These are phyloP conservation scores for Pichia californica DNA, from an alignment of 805 yeast genomes.

Conservation along the genomic window DNA sequence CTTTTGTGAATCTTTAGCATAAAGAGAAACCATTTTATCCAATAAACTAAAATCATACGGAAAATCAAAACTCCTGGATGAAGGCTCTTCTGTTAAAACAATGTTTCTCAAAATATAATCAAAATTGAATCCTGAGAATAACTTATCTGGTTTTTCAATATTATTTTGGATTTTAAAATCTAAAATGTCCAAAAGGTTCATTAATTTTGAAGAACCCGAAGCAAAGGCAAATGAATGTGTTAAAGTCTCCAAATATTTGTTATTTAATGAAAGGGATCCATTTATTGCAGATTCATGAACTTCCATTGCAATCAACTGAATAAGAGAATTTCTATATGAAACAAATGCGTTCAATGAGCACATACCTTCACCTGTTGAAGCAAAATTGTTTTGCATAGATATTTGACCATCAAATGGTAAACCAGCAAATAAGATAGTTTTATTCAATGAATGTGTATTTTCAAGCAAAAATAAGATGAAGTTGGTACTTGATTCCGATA, in stretches of 20 bases:
- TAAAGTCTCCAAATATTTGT: constrained; percentile 46
- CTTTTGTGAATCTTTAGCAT: constrained; percentile 22
- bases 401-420: constrained; percentile 35
- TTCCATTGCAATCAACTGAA: constrained; percentile 66
- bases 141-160: constrained; percentile 34
- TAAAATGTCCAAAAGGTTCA: constrained; percentile 64
- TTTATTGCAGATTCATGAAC: constrained; percentile 48
- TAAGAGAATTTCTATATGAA: constrained; percentile 49
- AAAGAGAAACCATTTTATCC: constrained; percentile 25
- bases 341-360: constrained; percentile 58
- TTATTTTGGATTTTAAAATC: constrained; percentile 47
- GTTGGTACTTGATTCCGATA: constrained; percentile 12
- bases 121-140: constrained; percentile 33
- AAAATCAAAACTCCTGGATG: no score
- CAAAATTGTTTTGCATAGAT: constrained; percentile 33
- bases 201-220: constrained; percentile 58
- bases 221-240: constrained; percentile 44
- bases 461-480: constrained; percentile 47
- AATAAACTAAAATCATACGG: constrained; percentile 40
- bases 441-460: constrained; percentile 49
- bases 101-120: constrained; percentile 38
- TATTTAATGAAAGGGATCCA: constrained; percentile 45
- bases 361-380: constrained; percentile 34
- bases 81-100: constrained; percentile 6
- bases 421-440: constrained; percentile 50